These are phyloP conservation scores for Flaveria floridana DNA, from an alignment of 140 eudicot genomes.

Conservation along the genomic window DNA sequence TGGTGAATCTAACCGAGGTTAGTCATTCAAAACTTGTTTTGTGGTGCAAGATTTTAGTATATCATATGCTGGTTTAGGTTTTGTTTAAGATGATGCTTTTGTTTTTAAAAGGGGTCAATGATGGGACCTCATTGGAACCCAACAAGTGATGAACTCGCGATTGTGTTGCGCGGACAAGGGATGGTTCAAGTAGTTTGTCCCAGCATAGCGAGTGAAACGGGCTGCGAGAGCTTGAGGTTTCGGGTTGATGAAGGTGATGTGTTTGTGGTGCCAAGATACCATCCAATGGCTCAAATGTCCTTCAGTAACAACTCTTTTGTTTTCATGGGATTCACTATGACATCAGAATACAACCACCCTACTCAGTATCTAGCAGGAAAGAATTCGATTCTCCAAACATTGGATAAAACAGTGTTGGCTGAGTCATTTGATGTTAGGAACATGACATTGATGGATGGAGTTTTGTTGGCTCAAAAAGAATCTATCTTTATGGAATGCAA, in stretches of 20 bases:
- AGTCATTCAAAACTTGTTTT: not conserved
- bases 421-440: slow-evolving; percentile 49
- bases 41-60: not conserved
- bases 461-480: slow-evolving; percentile 40
- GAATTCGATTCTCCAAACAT: slow-evolving; percentile 45
- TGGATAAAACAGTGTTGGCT: slow-evolving; percentile 49
- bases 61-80: not conserved
- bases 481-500: slow-evolving; percentile 47
- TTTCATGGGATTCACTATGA: slow-evolving; percentile 64
- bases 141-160: slow-evolving; percentile 44
- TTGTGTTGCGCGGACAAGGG: slow-evolving; percentile 60
- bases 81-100: not conserved
- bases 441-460: slow-evolving; percentile 34
- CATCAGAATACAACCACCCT: slow-evolving; percentile 34
- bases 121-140: slow-evolving; percentile 96
- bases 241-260: slow-evolving; percentile 74
- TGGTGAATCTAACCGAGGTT: not conserved
- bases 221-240: slow-evolving; percentile 46
- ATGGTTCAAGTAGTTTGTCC: slow-evolving; percentile 67
- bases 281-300: slow-evolving; percentile 72
- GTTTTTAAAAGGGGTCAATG: slow-evolving; percentile 33
- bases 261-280: slow-evolving; percentile 63
- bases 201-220: slow-evolving; percentile 27
- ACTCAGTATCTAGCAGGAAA: slow-evolving; percentile 64
- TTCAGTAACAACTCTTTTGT: slow-evolving; percentile 61